Conservation (phyloP, 1,139 yeast genomes). For the Saccharomycopsis crataegensis region DNA sequence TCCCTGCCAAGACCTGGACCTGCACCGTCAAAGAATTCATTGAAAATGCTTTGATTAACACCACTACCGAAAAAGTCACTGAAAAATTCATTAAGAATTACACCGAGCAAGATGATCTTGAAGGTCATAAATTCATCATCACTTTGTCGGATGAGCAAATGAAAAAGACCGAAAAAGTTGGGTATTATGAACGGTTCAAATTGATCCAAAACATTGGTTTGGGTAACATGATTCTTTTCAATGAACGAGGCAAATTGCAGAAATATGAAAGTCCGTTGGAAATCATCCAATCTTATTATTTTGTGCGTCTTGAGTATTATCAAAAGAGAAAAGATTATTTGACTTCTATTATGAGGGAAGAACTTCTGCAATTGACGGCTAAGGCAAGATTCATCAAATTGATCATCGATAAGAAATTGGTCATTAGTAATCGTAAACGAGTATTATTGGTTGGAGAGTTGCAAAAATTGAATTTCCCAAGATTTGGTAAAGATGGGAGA, state of each 20-base stretch:
- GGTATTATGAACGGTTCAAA: constrained; percentile 79
- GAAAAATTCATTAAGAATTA: constrained; percentile 19
- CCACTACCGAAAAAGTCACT: constrained; percentile 10
- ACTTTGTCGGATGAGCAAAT: constrained; percentile 73
- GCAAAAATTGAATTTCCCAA: constrained; percentile 59
- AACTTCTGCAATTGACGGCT: constrained; percentile 62
- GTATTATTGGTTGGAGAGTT: constrained; percentile 57
- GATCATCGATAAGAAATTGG: constrained; percentile 69
- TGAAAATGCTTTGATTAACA: constrained; percentile 72
- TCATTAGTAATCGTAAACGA: constrained; percentile 70
- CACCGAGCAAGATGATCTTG: constrained; percentile 19
- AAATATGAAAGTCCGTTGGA: constrained; percentile 71
- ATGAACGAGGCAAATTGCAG: constrained; percentile 82
- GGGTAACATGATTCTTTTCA: constrained; percentile 93
- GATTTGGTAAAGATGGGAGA: constrained; percentile 56
- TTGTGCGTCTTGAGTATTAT: constrained; percentile 79
- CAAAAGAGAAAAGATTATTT: constrained; percentile 84
- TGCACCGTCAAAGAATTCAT: constrained; percentile 80
- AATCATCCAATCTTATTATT: constrained; percentile 77
- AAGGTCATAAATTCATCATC: constrained; percentile 67
- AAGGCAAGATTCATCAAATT: constrained; percentile 90
- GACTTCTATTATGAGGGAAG: constrained; percentile 63
- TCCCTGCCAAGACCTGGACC: constrained; percentile 93
- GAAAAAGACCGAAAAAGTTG: constrained; percentile 66
- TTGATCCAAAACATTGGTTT: constrained; percentile 60